Evolutionary conservation across 1,139 yeast genomes (phyloP).

Genomic region (Geotrichum klebahnii): DNA sequence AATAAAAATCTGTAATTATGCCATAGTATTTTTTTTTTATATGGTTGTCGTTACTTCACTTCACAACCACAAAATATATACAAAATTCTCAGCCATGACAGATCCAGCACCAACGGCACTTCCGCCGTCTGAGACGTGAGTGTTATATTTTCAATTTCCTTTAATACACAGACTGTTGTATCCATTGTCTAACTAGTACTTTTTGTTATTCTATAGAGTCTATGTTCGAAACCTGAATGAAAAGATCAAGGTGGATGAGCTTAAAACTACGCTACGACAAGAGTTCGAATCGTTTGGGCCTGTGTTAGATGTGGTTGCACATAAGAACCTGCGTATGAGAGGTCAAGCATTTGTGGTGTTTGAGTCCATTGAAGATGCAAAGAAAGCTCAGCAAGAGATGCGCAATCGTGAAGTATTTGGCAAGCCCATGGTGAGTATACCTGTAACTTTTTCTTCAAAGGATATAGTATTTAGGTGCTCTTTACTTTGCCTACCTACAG

Average conservation of each 20-base stretch:
- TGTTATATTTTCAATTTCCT: not conserved
- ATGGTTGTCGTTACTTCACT: not conserved
- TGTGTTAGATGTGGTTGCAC: constrained; percentile 55
- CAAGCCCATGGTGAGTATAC: constrained; percentile 44
- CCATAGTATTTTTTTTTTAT: not conserved
- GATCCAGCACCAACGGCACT: constrained; percentile 6
- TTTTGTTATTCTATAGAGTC: constrained; percentile 30
- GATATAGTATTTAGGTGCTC: too few relatives aligned
- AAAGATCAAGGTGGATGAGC: constrained; percentile 51
- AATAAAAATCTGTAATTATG: too few relatives aligned
- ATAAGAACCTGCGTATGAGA: constrained; percentile 57
- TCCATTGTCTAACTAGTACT: too few relatives aligned
- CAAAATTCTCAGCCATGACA: not conserved
- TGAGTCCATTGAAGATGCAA: constrained; percentile 46
- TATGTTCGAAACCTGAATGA: constrained; percentile 73
- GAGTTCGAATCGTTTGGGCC: constrained; percentile 50
- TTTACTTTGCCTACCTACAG: too few relatives aligned
- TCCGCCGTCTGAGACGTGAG: constrained; percentile 17
- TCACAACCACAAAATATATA: not conserved
- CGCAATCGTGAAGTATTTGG: constrained; percentile 45
- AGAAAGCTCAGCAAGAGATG: constrained; percentile 33
- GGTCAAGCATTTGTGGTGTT: constrained; percentile 89
- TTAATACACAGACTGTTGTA: too few relatives aligned
- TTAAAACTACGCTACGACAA: constrained; percentile 46
- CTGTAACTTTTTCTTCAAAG: not conserved